Evolutionary conservation across 805 yeast species (phyloP).

Genomic region (Cyberlindnera veronae): DNA sequence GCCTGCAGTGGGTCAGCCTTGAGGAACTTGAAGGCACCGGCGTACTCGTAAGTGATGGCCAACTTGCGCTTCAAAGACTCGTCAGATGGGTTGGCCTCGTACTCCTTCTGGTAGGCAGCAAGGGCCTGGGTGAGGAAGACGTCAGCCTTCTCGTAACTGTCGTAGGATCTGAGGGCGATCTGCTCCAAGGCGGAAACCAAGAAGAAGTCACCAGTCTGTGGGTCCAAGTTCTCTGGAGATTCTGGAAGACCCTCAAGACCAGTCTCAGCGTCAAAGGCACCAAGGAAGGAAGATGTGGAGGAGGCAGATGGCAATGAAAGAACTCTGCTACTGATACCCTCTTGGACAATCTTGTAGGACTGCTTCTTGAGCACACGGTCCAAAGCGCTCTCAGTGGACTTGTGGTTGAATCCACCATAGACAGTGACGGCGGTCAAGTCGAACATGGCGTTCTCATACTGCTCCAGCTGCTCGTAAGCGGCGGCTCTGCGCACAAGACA

Average conservation of each 20-base stretch:
- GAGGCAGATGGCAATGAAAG: constrained; percentile 73
- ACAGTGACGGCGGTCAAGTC: constrained; percentile 89
- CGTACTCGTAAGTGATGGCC: constrained; percentile 78
- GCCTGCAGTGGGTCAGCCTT: constrained; percentile 70
- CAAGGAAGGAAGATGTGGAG: constrained; percentile 80
- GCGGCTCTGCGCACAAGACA: constrained; percentile 91
- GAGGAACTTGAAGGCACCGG: constrained; percentile 80
- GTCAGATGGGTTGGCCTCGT: constrained; percentile 22
- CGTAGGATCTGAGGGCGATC: constrained; percentile 41
- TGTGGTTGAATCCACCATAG: constrained; percentile 77
- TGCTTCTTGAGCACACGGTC: constrained; percentile 84
- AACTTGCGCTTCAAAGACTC: constrained; percentile 36
- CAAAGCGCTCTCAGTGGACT: constrained; percentile 71
- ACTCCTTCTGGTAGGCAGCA: constrained; percentile 35
- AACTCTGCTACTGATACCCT: constrained; percentile 39
- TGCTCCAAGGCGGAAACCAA: constrained; percentile 63
- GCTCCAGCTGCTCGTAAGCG: constrained; percentile 80
- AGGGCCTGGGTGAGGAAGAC: constrained; percentile 53
- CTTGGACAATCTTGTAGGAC: constrained; percentile 69
- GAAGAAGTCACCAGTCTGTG: constrained; percentile 59
- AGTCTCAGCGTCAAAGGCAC: constrained; percentile 68
- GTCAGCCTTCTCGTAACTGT: constrained; percentile 37
- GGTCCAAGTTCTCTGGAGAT: constrained; percentile 18
- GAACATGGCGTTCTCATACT: constrained; percentile 80
- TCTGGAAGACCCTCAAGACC: constrained; percentile 41